These are phyloP conservation scores for Cucurbita argyrosperma DNA, from an alignment of 306 rosid species.

Conservation along the genomic window DNA sequence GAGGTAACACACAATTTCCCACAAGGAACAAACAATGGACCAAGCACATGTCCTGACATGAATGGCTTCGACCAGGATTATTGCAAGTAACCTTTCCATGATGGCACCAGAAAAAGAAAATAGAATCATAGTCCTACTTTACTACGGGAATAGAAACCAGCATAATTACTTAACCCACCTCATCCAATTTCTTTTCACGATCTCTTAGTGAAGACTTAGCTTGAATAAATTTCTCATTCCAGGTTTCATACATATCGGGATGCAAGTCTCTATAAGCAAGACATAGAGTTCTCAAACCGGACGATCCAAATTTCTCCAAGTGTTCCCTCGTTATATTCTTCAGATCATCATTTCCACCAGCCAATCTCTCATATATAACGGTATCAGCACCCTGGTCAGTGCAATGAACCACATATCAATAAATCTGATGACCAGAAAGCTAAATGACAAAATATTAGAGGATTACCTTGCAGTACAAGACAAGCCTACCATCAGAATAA, in stretches of 20 bases:
- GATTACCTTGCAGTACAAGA: conserved; percentile 90
- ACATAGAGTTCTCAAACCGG: conserved; percentile 88
- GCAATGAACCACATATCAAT: conserved; percentile 21
- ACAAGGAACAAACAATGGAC: background rate
- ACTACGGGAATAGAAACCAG: background rate
- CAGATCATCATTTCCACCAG: conserved; percentile 33
- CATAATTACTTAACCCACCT: conserved; percentile 34
- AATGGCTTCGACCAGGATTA: background rate
- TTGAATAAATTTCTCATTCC: conserved; percentile 89
- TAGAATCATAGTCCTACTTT: background rate
- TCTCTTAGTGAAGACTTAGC: conserved; percentile 85
- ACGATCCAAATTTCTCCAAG: conserved; percentile 73
- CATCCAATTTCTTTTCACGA: conserved; percentile 94
- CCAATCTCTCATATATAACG: conserved; percentile 77
- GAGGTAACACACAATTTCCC: background rate
- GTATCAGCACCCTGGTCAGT: conserved; percentile 84
- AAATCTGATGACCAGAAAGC: conserved; percentile 12
- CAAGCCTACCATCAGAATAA: conserved; percentile 86
- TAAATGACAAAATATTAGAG: conserved; percentile 4
- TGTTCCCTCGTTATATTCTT: conserved; percentile 64
- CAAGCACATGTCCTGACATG: background rate
- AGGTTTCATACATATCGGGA: conserved; percentile 63
- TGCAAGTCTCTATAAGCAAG: conserved; percentile 80
- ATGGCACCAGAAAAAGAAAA: background rate
- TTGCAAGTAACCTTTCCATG: background rate